Conservation (phyloP, 2,329 filamentous ascomycete genomes). For the Cladosporium sp. region DNA sequence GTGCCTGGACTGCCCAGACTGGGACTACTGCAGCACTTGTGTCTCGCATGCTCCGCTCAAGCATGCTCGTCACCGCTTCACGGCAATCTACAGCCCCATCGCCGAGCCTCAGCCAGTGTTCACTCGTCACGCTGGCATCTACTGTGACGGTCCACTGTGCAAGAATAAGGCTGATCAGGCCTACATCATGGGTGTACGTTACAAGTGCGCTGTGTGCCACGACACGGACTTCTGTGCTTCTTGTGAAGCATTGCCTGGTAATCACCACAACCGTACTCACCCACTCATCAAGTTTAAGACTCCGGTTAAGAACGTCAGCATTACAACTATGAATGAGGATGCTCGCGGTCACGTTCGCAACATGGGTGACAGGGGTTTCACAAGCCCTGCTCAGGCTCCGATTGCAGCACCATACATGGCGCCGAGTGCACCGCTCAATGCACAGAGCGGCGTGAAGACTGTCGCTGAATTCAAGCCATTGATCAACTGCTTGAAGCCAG, state of each 20-base stretch:
- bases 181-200: constrained; percentile 78
- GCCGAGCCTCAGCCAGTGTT: constrained; percentile 41
- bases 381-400: constrained; percentile 15
- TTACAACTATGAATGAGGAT: constrained; percentile 79
- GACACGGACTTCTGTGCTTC: constrained; percentile 92
- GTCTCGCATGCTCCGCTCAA: constrained; percentile 60
- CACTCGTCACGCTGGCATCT: constrained; percentile 74
- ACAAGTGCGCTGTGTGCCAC: constrained; percentile 95
- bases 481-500: constrained; percentile 36
- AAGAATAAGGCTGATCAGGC: constrained; percentile 45
- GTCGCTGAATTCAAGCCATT: constrained; percentile 61
- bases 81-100: constrained; percentile 75
- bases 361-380: constrained; percentile 62
- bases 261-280: constrained; percentile 90
- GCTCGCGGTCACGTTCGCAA: constrained; percentile 62
- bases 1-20: constrained; percentile 94
- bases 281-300: constrained; percentile 97
- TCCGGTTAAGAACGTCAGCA: constrained; percentile 79
- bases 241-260: constrained; percentile 83
- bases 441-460: constrained; percentile 61
- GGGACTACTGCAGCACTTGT: constrained; percentile 87
- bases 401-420: constrained; percentile 44
- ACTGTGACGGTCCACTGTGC: constrained; percentile 92
- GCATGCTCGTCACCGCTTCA: constrained; percentile 84
- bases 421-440: background rate